These are phyloP conservation scores for Mycosphaerella sp. DNA, from an alignment of 2,329 filamentous ascomycete species.

Conservation along the genomic window DNA sequence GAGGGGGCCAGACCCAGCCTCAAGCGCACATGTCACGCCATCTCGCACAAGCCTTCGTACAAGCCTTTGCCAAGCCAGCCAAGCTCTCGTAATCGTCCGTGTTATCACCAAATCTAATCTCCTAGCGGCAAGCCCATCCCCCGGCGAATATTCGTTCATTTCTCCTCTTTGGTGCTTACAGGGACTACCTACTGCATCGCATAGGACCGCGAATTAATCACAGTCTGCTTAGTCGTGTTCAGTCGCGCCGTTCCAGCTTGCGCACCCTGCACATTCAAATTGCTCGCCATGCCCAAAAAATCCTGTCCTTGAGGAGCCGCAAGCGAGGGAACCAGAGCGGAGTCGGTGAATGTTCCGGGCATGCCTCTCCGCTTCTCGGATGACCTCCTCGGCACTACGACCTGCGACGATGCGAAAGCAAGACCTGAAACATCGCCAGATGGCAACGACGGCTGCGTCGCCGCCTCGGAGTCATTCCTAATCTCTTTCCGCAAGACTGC, in stretches of 20 bases:
- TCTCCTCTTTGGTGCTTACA: too few relatives aligned
- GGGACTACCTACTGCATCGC: neutral
- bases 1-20: neutral
- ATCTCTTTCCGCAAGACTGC: conserved; percentile 56
- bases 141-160: too few relatives aligned
- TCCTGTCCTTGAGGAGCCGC: neutral
- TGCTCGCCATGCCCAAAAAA: neutral
- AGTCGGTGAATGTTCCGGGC: neutral
- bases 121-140: neutral
- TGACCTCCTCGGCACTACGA: neutral
- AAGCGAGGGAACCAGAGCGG: neutral
- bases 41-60: conserved; percentile 1
- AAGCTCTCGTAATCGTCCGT: conserved; percentile 5
- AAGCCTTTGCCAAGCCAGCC: neutral
- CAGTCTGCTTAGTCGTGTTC: neutral
- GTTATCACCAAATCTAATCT: neutral
- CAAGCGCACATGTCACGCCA: conserved; percentile 1
- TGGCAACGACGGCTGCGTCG: neutral
- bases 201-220: conserved; percentile 7
- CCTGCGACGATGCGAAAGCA: too few relatives aligned
- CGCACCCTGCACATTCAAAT: neutral
- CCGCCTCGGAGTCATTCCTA: conserved; percentile 1
- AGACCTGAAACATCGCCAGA: too few relatives aligned
- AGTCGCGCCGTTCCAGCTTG: neutral
- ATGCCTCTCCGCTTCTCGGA: neutral